Evolutionary conservation across 495 filamentous ascomycete species (phyloP), one percentile per base, ranked within the genome.

Genomic region (Podospora bellae-mahoneyi): DNA sequence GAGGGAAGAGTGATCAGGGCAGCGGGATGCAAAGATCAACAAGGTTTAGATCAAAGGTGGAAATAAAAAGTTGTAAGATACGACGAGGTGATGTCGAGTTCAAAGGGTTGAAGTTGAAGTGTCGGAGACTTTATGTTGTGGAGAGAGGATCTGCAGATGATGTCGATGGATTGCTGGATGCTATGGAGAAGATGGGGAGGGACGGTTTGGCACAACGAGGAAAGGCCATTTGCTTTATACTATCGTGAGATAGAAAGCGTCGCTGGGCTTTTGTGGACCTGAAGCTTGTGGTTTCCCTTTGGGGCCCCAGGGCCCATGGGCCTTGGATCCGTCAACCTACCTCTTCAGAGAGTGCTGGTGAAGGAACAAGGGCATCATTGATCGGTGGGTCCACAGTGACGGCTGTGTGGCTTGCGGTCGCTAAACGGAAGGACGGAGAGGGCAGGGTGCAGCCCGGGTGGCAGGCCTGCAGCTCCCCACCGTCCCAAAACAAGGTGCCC

Each of bases 341-440:
- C 48, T 26, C 59, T 39, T 60, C 20, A 60, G 63, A 27, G 23
- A 28, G 26, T 57, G 5, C 34, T 16, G 54, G 64, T 5, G 34
- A 59, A 34, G 34, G 65, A 63, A 23, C 60, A 54, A 54, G 53
- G 20, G 68, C 39, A 48, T 48, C 39, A 48, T 60, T 63, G 64
- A 60, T 67, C 65, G 39, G 64, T 61, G 68, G 68, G 60, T 5
- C 64, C 18, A 16, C 9, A 15, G 68, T 64, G 26, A 63, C 64
- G 64, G 68, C 62, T 58, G 23, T 59, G 61, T 66, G 64, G 68
- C 64, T 66, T 62, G 34, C 6, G 20, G 20, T 16, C 32, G 44
- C 34, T 4, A 66, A 60, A 48, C 60, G 64, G 60, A 66, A 19
- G 59, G 30, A 48, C 68, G 64, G 60, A 20, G 58, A 48, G 53